Base-by-base conservation (phyloP, 768 basidiomycete species). In the Suillus lakei region DNA sequence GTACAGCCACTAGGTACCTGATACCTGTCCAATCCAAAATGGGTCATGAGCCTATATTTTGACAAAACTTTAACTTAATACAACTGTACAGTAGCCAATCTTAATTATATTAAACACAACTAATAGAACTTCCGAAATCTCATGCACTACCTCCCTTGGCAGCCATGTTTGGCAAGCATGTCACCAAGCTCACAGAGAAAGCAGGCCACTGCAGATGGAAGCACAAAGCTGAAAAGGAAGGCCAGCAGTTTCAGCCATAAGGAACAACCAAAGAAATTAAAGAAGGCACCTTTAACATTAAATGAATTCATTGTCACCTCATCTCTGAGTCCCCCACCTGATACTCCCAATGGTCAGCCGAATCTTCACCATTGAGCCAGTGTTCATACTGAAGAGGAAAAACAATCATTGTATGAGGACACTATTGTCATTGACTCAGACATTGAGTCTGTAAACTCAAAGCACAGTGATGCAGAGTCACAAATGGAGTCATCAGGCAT, bases 161-260 rank as follows among this genome's bases (percentile, higher is more conserved):
- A 28, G 48, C 48, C 23, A 61, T 61, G 60, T 61, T 61, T 46
- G 12, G 36, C 16, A 61, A 46, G 30, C 15, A 1, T 61, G 26
- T 61, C 26, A 34, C 21, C 5, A 61, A 61, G 16, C 41, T 61
- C 26, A 61, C 8, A 0, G 39, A 44, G n/a, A 61, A 61, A 32
- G 60, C 41, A 61, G 26, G 60, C 60, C 4, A 5, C 41, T 2
- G 21, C 56, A 4, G 34, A 59, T 12, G 34, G 32, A 23, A 28
- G 36, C 34, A 6, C 0, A 0, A 23, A 46, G 26, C 60, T 61
- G 16, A 41, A 60, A 61, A 9, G 23, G 60, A 61, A 61, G 60
- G 60, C 16, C 12, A 61, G 60, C 60, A 50, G 50, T 50, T 28
- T 32, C 13, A 60, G 60, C 23, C 8, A 15, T 6, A 61, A 61